Evolutionary conservation across 208 protist genomes (phyloP).

Genomic region (Crithidia thermophila): DNA sequence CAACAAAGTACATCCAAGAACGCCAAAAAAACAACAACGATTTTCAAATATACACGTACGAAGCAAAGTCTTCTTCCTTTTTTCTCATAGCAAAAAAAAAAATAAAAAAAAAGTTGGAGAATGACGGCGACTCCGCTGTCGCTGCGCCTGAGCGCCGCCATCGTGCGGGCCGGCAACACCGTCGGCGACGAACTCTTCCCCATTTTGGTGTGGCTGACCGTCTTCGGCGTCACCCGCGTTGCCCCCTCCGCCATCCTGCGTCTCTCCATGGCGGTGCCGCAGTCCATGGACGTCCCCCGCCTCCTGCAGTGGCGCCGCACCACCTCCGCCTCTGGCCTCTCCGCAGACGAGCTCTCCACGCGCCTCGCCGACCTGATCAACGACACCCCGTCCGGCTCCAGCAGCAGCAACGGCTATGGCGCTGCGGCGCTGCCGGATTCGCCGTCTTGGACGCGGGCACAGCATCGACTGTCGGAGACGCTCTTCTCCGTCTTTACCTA

Average conservation of each 20-base stretch:
- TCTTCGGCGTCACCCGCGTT: slow-evolving; percentile 29
- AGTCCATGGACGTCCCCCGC: slow-evolving; percentile 27
- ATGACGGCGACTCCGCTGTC: background rate
- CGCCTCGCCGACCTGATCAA: slow-evolving; percentile 24
- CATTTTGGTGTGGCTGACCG: slow-evolving; percentile 18
- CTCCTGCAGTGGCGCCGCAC: slow-evolving; percentile 30
- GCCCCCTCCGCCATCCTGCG: slow-evolving; percentile 20
- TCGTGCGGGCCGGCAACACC: slow-evolving; percentile 9
- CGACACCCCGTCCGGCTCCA: slow-evolving; percentile 10
- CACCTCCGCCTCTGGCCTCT: background rate
- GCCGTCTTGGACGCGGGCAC: background rate
- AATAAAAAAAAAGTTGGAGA: background rate
- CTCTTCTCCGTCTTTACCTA: slow-evolving; percentile 19
- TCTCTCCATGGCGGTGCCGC: slow-evolving; percentile 29
- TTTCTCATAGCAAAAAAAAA: slow-evolving; percentile 1
- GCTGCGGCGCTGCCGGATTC: background rate
- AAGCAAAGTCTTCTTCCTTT: too few relatives aligned
- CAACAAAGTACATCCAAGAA: too few relatives aligned
- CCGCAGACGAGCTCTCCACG: slow-evolving; percentile 21
- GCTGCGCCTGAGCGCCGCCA: background rate
- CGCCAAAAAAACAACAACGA: too few relatives aligned
- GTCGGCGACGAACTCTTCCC: slow-evolving; percentile 31
- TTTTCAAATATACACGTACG: too few relatives aligned
- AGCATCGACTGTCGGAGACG: slow-evolving; percentile 6
- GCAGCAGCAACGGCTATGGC: background rate